Evolutionary conservation across 805 yeast species (phyloP).

Genomic region (Helenozyma rhizophorensis): DNA sequence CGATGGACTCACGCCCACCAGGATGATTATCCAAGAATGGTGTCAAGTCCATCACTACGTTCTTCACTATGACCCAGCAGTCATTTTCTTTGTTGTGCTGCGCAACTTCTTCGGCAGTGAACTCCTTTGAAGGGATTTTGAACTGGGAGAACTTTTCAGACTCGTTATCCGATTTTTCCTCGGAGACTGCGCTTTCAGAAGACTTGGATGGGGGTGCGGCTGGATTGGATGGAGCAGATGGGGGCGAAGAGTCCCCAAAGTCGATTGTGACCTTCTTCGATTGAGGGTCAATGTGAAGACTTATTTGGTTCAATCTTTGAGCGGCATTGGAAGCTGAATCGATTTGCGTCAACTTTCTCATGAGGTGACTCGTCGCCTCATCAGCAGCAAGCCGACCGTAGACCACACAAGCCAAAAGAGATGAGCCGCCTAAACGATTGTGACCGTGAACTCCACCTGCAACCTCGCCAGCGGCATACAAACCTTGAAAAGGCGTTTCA

Average conservation of each 20-base stretch:
- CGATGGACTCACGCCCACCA: constrained; percentile 57
- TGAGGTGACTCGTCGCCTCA: constrained; percentile 30
- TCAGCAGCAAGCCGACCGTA: constrained; percentile 43
- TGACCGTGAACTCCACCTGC: constrained; percentile 47
- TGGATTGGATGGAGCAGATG: neutral
- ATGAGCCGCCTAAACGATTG: constrained; percentile 41
- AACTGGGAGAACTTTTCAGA: constrained; percentile 17
- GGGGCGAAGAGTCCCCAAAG: constrained; percentile 13
- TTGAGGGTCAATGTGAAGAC: constrained; percentile 23
- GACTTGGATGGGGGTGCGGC: constrained; percentile 4
- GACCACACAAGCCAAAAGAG: constrained; percentile 42
- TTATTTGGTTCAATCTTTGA: constrained; percentile 15
- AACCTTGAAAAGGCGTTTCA: constrained; percentile 27
- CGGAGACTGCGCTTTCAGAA: neutral
- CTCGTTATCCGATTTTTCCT: constrained; percentile 6
- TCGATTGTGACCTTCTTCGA: constrained; percentile 34
- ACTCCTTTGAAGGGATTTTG: constrained; percentile 46
- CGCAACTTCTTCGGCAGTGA: constrained; percentile 42
- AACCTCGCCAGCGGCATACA: constrained; percentile 43
- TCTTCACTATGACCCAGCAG: constrained; percentile 53
- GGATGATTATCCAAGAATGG: constrained; percentile 47
- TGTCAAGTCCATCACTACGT: constrained; percentile 47
- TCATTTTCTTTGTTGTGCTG: constrained; percentile 43
- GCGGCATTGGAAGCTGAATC: constrained; percentile 2
- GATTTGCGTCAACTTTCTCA: constrained; percentile 6